Percentiles rank a stretch among this genome's conserved stretches.
These are phyloP conservation scores for Metschnikowia orientalis DNA, from an alignment of 805 yeast species.

Conservation along the genomic window DNA sequence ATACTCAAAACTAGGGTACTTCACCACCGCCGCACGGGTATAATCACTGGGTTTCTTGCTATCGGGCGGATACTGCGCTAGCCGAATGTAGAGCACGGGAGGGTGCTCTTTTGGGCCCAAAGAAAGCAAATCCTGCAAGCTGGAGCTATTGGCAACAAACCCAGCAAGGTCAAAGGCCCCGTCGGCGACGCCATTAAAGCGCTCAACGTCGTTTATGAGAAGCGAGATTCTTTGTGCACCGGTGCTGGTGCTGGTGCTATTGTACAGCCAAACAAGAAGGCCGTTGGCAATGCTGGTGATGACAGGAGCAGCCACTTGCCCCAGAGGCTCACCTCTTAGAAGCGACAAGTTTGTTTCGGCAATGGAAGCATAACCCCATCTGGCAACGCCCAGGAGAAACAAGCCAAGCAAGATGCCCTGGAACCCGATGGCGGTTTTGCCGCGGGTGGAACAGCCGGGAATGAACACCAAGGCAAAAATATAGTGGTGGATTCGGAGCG, in stretches of 20 bases:
- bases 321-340: slow-evolving; percentile 70
- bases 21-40: slow-evolving; percentile 55
- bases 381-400: slow-evolving; percentile 74
- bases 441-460: slow-evolving; percentile 80
- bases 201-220: slow-evolving; percentile 74
- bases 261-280: slow-evolving; percentile 33
- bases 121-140: slow-evolving; percentile 19
- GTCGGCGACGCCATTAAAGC: slow-evolving; percentile 52
- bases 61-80: slow-evolving; percentile 47
- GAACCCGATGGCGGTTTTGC: slow-evolving; percentile 63
- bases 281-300: slow-evolving; percentile 36
- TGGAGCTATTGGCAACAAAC: slow-evolving; percentile 20
- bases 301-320: slow-evolving; percentile 47
- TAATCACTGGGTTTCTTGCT: slow-evolving; percentile 50
- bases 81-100: slow-evolving; percentile 47
- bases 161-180: slow-evolving; percentile 34
- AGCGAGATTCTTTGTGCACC: slow-evolving; percentile 48
- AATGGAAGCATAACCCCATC: slow-evolving; percentile 93
- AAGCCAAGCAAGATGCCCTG: slow-evolving; percentile 85
- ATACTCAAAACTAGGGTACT: slow-evolving; percentile 60
- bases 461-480: slow-evolving; percentile 70
- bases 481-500: slow-evolving; percentile 74
- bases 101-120: slow-evolving; percentile 17
- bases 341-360: slow-evolving; percentile 70
- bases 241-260: slow-evolving; percentile 8